Percentiles rank a stretch among this genome's conserved stretches.
Conservation (phyloP, 164 flowering plant genomes). For the Liquidambar formosana region DNA sequence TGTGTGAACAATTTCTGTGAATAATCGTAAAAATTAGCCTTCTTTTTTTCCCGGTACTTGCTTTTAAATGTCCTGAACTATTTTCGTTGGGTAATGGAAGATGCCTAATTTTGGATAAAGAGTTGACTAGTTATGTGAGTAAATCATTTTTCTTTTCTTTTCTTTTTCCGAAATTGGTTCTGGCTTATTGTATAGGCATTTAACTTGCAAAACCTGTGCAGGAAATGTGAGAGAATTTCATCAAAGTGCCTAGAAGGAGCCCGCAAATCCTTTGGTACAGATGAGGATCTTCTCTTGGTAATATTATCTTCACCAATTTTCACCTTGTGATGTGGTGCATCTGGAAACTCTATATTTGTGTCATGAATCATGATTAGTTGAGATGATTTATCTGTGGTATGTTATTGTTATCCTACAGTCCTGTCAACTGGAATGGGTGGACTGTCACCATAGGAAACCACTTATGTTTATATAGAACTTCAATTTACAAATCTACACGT, state of each 20-base stretch:
- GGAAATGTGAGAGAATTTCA: constrained; percentile 63
- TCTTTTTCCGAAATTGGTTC: no score
- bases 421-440: background rate
- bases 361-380: background rate
- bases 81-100: no score
- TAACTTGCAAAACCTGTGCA: constrained; percentile 29
- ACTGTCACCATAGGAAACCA: background rate
- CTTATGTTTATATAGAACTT: no score
- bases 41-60: no score
- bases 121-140: no score
- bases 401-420: background rate
- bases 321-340: background rate
- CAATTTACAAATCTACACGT: no score
- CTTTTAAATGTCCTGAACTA: no score
- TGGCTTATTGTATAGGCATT: no score
- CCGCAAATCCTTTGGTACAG: constrained; percentile 96
- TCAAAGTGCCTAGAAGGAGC: constrained; percentile 75
- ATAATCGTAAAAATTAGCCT: no score
- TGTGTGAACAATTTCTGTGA: no score
- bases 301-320: constrained; percentile 5
- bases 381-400: background rate
- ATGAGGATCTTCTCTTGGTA: constrained; percentile 96
- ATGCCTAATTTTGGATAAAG: no score
- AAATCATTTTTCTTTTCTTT: no score
- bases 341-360: background rate